Conservation (phyloP, 169 alveolate species). For the Cryptosporidium ubiquitum region DNA sequence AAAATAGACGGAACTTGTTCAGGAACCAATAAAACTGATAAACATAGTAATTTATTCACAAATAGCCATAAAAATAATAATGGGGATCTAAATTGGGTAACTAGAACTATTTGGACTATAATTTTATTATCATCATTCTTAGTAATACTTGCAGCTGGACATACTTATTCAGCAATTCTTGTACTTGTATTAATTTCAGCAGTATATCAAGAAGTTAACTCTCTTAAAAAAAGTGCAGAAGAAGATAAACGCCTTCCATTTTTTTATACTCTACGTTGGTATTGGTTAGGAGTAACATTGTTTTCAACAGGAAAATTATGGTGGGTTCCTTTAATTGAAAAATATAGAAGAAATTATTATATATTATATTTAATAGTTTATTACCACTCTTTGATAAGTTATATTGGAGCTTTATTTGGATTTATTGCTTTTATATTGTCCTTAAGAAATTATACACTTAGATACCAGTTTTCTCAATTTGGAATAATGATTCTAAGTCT, state of each 20-base stretch:
- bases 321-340: slow-evolving; percentile 75
- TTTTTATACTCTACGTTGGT: slow-evolving; percentile 83
- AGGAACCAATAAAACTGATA: not conserved
- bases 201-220: slow-evolving; percentile 81
- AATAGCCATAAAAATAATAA: not conserved
- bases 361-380: slow-evolving; percentile 78
- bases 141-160: slow-evolving; percentile 89
- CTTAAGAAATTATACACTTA: slow-evolving; percentile 88
- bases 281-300: slow-evolving; percentile 81
- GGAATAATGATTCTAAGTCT: slow-evolving; percentile 87
- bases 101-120: slow-evolving; percentile 85
- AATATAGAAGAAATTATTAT: slow-evolving; percentile 68
- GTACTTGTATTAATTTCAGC: slow-evolving; percentile 80
- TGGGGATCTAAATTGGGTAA: slow-evolving; percentile 47
- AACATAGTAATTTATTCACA: not conserved
- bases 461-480: slow-evolving; percentile 93
- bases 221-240: slow-evolving; percentile 83
- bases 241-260: slow-evolving; percentile 81
- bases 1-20: not conserved
- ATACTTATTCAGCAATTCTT: slow-evolving; percentile 87
- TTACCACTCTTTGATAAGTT: slow-evolving; percentile 91
- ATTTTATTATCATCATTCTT: slow-evolving; percentile 81
- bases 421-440: slow-evolving; percentile 91
- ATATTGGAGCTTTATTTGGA: slow-evolving; percentile 87
- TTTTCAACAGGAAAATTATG: slow-evolving; percentile 78